Evolutionary conservation across 257 asterid species (phyloP).

Genomic region (Paulownia fortunei): DNA sequence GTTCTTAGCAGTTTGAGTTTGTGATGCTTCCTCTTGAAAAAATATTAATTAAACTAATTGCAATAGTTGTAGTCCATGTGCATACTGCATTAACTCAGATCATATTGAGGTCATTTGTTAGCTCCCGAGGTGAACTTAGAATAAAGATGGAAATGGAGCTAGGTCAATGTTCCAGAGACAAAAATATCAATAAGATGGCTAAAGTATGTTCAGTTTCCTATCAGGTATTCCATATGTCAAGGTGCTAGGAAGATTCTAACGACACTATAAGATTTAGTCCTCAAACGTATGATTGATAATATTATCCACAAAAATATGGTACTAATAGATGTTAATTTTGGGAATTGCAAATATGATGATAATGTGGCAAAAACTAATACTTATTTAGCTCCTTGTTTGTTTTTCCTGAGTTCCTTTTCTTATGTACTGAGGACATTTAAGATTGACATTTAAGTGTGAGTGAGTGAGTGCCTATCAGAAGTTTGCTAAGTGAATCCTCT

Average conservation of each 20-base stretch:
- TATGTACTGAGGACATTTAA: not conserved
- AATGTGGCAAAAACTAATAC: not conserved
- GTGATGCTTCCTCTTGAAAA: too few species aligned
- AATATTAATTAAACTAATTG: not conserved
- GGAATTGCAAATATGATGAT: not conserved
- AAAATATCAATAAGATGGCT: not conserved
- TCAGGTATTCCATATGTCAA: not conserved
- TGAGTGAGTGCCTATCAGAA: not conserved
- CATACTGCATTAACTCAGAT: not conserved
- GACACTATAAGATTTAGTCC: not conserved
- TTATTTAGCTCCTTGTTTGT: too few species aligned
- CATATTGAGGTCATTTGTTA: not conserved
- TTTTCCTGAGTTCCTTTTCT: too few species aligned
- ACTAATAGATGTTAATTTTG: not conserved
- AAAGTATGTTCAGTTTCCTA: not conserved
- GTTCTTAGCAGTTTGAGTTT: not conserved
- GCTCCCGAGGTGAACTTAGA: not conserved
- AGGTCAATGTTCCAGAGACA: not conserved
- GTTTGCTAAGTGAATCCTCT: too few species aligned
- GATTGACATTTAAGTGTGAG: not conserved
- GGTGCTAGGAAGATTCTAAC: slow-evolving; percentile 8
- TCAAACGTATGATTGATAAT: not conserved
- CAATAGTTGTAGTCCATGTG: not conserved
- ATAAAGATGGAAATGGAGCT: not conserved
- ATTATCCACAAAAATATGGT: not conserved